A percentile compares a stretch with the other conserved stretches of the same genome.
Conservation (phyloP, 2,329 filamentous ascomycete genomes). For the Bipolaris cookei region DNA sequence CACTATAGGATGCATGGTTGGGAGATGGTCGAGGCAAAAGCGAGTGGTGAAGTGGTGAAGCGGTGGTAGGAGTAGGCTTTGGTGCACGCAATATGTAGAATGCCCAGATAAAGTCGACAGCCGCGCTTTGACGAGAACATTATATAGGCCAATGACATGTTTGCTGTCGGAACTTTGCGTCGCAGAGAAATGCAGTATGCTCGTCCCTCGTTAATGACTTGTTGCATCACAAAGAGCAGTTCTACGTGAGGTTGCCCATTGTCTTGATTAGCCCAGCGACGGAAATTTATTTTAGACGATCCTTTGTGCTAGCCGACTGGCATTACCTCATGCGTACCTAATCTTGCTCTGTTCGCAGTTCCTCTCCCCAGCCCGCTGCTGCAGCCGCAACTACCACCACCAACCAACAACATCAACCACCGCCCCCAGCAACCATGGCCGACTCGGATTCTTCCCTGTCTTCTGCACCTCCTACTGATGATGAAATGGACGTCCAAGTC, state of each 20-base stretch:
- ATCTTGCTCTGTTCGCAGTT: constrained; percentile 36
- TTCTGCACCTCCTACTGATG: constrained; percentile 64
- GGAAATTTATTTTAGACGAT: constrained; percentile 25
- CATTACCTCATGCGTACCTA: constrained; percentile 49
- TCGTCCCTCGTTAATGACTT: background rate
- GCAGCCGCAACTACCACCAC: constrained; percentile 27
- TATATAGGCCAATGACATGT: constrained; percentile 6
- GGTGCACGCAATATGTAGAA: background rate
- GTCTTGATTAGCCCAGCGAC: constrained; percentile 18
- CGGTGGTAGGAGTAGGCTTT: background rate
- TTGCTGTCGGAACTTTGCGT: background rate
- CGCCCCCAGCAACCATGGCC: constrained; percentile 53
- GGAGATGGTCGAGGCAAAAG: background rate
- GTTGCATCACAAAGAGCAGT: background rate
- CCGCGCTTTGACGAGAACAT: background rate
- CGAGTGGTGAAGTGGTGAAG: background rate
- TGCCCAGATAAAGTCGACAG: background rate
- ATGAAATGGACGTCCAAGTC: constrained; percentile 54
- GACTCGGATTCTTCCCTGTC: constrained; percentile 64
- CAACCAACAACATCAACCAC: constrained; percentile 27
- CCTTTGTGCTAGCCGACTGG: constrained; percentile 39
- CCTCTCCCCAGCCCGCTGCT: constrained; percentile 28
- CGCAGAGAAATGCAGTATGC: background rate
- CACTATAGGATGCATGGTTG: background rate
- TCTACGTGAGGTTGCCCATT: constrained; percentile 2